Conservation (phyloP, 2,329 filamentous ascomycete genomes). For the Paecilomyces fulvus region DNA sequence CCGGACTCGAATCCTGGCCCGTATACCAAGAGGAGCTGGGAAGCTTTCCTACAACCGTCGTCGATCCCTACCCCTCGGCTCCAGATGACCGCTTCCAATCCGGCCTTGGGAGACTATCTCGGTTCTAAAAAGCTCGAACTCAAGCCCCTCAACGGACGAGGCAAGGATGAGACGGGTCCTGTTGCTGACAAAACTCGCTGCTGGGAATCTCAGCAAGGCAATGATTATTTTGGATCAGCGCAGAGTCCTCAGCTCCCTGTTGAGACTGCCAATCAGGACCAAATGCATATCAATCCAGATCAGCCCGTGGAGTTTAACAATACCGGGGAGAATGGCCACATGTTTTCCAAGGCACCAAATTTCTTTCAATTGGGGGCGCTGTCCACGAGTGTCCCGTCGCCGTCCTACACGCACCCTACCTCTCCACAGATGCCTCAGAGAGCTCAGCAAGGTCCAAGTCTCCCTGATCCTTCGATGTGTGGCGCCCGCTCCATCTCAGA, state of each 20-base stretch:
- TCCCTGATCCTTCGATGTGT: background rate
- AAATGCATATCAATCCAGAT: background rate
- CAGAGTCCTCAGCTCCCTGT: background rate
- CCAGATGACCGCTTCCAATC: conserved; percentile 7
- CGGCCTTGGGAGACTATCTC: conserved; percentile 9
- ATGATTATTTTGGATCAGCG: background rate
- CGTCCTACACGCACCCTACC: conserved; percentile 1
- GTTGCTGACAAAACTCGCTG: background rate
- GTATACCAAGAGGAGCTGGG: conserved; percentile 65
- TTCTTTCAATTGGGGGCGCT: background rate
- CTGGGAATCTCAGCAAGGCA: background rate
- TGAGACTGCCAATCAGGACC: background rate
- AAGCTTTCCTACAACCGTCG: conserved; percentile 60
- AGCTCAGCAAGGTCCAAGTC: conserved; percentile 8
- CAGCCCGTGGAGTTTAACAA: background rate
- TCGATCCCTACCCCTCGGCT: conserved; percentile 45
- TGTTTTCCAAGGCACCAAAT: background rate
- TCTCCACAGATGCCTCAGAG: background rate
- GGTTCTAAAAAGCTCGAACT: conserved; percentile 54
- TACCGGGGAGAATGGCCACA: background rate
- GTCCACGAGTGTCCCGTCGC: conserved; percentile 6
- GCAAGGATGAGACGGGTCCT: background rate
- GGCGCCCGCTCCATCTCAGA: background rate
- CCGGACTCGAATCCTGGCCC: conserved; percentile 52
- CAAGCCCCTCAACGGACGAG: background rate